These are phyloP conservation scores for Metschnikowia cerradonensis DNA, from an alignment of 805 yeast species.

Conservation along the genomic window DNA sequence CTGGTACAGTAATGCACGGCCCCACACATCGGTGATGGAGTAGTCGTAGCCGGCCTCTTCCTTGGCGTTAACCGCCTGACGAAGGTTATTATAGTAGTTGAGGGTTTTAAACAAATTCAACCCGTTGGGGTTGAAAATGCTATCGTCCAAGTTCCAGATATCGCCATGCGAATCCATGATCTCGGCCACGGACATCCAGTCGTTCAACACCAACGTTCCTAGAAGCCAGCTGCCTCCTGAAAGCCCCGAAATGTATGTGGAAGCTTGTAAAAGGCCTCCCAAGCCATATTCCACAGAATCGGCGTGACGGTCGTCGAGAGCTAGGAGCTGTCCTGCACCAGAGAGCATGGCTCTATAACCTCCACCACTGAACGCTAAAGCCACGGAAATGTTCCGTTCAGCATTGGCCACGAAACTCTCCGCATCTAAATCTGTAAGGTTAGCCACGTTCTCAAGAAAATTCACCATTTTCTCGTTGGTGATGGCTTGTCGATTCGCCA, in stretches of 20 bases:
- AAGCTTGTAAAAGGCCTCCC: constrained; percentile 16
- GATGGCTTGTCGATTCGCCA: constrained; percentile 21
- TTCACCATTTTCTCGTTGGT: constrained; percentile 28
- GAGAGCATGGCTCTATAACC: constrained; percentile 37
- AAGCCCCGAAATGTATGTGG: constrained; percentile 14
- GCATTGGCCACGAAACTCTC: constrained; percentile 22
- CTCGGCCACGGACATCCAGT: constrained; percentile 33
- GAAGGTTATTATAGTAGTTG: constrained; percentile 10
- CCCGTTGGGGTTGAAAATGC: constrained; percentile 63
- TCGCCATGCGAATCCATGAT: constrained; percentile 22
- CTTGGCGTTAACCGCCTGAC: constrained; percentile 13
- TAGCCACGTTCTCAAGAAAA: constrained; percentile 28
- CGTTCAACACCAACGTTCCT: constrained; percentile 29
- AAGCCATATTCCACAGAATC: constrained; percentile 7
- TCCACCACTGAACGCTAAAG: constrained; percentile 34
- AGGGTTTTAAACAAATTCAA: constrained; percentile 49
- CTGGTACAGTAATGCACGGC: constrained; percentile 17
- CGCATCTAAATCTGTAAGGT: constrained; percentile 32
- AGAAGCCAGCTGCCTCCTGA: constrained; percentile 19
- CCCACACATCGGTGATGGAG: constrained; percentile 19
- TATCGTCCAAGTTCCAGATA: constrained; percentile 66
- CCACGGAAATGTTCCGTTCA: constrained; percentile 25
- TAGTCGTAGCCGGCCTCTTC: constrained; percentile 12
- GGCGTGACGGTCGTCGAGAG: constrained; percentile 9
- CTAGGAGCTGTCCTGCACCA: constrained; percentile 16